Percentiles rank a stretch among this genome's conserved stretches.
These are phyloP conservation scores for Claviceps sorghi DNA, from an alignment of 2,329 filamentous ascomycete species.

Conservation along the genomic window DNA sequence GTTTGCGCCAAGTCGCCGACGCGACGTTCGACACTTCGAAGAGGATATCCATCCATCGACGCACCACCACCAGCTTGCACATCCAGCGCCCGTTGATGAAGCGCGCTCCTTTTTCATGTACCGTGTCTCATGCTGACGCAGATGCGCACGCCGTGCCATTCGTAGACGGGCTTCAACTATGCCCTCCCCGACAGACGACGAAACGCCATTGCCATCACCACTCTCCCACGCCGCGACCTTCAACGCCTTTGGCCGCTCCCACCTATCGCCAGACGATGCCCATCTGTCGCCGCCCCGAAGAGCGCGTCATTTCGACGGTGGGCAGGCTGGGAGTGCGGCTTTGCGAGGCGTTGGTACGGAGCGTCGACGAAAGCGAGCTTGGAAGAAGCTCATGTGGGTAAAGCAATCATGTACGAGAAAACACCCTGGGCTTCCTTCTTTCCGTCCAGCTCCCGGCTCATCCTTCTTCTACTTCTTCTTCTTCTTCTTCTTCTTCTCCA, in stretches of 20 bases:
- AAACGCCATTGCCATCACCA: slow-evolving; percentile 20
- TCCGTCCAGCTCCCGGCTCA: neutral
- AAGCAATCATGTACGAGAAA: slow-evolving; percentile 67
- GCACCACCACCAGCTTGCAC: neutral
- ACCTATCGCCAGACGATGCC: slow-evolving; percentile 73
- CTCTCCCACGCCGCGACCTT: slow-evolving; percentile 17
- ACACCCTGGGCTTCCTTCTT: neutral
- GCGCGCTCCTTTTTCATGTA: neutral
- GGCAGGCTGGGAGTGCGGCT: slow-evolving; percentile 21
- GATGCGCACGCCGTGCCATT: neutral
- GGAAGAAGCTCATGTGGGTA: slow-evolving; percentile 97
- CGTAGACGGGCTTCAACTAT: slow-evolving; percentile 9
- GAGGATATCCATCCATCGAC: neutral
- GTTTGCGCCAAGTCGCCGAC: too few species aligned
- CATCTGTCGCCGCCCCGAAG: slow-evolving; percentile 52
- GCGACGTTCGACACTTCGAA: too few species aligned
- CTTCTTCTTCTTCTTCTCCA: neutral
- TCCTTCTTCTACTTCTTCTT: neutral
- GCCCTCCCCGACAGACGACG: slow-evolving; percentile 25
- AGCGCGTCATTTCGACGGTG: slow-evolving; percentile 13
- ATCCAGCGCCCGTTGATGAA: neutral
- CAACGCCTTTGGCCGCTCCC: slow-evolving; percentile 39
- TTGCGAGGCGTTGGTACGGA: slow-evolving; percentile 34
- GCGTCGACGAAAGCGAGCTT: slow-evolving; percentile 55
- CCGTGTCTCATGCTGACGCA: neutral